Conservation (phyloP, 257 asterid species). For the Jasminum sambac region DNA sequence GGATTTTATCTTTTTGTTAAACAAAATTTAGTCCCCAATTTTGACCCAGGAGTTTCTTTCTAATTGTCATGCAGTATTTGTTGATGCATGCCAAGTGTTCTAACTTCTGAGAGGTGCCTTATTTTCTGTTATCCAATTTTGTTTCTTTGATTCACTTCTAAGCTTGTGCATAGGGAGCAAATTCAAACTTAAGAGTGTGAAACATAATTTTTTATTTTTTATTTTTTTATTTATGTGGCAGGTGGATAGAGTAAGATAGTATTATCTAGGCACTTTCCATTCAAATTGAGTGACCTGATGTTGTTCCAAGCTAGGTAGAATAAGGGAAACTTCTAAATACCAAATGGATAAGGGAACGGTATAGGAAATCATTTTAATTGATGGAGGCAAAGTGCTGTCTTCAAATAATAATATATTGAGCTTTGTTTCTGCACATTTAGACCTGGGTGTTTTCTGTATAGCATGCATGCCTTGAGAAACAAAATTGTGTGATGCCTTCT, state of each 20-base stretch:
- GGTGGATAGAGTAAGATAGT: background rate
- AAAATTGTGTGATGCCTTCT: slow-evolving; percentile 5
- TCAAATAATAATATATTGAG: background rate
- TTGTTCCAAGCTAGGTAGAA: background rate
- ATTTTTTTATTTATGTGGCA: background rate
- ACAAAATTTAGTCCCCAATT: background rate
- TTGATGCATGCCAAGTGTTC: background rate
- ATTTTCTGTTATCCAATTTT: background rate
- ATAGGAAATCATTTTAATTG: background rate
- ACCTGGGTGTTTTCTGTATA: background rate
- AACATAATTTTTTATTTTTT: background rate
- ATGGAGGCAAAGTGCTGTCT: background rate
- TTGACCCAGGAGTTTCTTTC: background rate
- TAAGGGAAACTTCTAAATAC: background rate
- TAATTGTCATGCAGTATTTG: background rate
- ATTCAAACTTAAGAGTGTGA: background rate
- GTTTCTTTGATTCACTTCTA: background rate
- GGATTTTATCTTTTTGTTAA: background rate
- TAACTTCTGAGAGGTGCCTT: background rate
- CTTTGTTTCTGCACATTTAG: background rate
- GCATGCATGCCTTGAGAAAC: slow-evolving; percentile 14
- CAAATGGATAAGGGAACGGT: background rate
- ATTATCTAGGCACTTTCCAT: background rate
- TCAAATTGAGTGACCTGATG: background rate
- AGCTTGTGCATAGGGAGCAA: background rate